Conservation (phyloP, 495 filamentous ascomycete genomes). For the Trypethelium eluteriae region DNA sequence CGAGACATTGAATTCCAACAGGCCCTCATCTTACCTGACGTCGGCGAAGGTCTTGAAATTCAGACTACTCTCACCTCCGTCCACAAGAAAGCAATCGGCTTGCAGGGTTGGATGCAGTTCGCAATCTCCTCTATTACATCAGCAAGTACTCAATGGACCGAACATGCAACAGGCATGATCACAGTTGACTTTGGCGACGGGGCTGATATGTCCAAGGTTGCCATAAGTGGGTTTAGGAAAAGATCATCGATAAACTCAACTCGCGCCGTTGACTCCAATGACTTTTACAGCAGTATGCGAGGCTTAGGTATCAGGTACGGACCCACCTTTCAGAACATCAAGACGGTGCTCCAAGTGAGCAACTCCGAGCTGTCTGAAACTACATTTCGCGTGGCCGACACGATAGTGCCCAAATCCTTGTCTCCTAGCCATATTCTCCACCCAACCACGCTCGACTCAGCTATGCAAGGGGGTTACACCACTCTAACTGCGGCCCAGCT, state of each 20-base stretch:
- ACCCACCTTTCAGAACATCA: neutral
- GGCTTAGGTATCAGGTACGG: neutral
- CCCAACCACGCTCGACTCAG: slow-evolving; percentile 41
- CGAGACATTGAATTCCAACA: neutral
- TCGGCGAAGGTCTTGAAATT: neutral
- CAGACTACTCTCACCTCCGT: slow-evolving; percentile 3
- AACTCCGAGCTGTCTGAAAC: neutral
- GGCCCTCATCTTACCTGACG: neutral
- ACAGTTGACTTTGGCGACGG: neutral
- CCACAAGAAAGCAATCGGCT: neutral
- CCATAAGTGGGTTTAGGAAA: neutral
- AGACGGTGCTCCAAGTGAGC: neutral
- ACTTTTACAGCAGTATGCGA: slow-evolving; percentile 8
- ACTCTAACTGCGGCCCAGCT: neutral
- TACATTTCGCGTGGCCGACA: neutral
- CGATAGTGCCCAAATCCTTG: neutral
- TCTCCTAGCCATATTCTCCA: slow-evolving; percentile 41
- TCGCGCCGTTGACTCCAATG: neutral
- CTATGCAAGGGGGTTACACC: slow-evolving; percentile 14
- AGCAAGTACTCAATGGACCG: neutral
- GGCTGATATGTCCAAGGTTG: neutral
- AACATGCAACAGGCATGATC: slow-evolving; percentile 10
- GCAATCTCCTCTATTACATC: neutral
- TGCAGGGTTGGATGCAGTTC: neutral
- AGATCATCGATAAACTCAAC: neutral